Conservation (phyloP, 176 grass and related monocot genomes). For the Lolium perenne region DNA sequence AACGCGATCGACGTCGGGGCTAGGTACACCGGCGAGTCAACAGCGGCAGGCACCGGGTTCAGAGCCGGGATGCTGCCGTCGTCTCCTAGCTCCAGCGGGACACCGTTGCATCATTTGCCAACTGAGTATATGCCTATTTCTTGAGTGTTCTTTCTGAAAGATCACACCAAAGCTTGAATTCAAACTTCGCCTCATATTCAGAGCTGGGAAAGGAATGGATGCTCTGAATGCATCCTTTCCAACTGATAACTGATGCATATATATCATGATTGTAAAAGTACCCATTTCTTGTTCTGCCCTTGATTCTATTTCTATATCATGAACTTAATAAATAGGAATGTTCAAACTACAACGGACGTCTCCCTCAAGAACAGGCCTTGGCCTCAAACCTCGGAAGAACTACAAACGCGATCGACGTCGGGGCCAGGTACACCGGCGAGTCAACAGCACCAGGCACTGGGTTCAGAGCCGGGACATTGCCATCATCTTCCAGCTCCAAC, state of each 20-base stretch:
- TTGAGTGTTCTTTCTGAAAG: no score
- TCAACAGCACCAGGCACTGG: constrained; percentile 46
- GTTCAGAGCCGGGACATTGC: constrained; percentile 56
- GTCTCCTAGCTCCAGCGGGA: constrained; percentile 53
- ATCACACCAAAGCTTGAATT: no score
- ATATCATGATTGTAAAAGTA: not conserved
- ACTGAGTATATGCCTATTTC: no score
- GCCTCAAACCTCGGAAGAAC: constrained; percentile 90
- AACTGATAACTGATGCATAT: not conserved
- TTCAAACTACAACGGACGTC: not conserved
- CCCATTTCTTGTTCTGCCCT: not conserved
- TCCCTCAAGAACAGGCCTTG: constrained; percentile 59
- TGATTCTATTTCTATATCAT: not conserved
- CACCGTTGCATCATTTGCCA: constrained; percentile 1
- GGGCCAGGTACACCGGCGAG: constrained; percentile 54
- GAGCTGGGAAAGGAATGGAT: no score
- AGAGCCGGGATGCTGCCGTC: constrained; percentile 60
- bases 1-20: constrained; percentile 81
- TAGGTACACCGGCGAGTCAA: constrained; percentile 49
- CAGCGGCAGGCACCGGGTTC: constrained; percentile 47
- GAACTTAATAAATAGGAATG: not conserved
- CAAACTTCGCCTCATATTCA: no score
- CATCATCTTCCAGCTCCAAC: constrained; percentile 58
- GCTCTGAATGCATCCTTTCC: no score
- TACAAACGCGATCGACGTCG: constrained; percentile 80